Conservation (phyloP, 2,329 filamentous ascomycete genomes). For the Diaporthe capsici region DNA sequence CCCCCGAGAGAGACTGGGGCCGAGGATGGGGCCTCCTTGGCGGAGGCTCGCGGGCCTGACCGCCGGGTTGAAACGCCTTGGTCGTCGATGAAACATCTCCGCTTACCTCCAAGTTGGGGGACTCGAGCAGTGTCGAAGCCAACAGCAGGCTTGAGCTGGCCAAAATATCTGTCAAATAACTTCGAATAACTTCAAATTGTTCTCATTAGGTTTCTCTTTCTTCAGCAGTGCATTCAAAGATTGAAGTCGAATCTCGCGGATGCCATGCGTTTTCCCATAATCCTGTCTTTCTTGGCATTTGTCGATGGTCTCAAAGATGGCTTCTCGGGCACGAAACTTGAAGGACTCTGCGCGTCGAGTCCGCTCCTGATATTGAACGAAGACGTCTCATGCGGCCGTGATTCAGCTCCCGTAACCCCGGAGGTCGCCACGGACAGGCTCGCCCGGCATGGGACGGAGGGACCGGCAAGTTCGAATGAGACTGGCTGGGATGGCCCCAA, state of each 20-base stretch:
- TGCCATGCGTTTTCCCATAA: conserved; percentile 6
- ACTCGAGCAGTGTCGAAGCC: neutral
- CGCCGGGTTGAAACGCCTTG: conserved; percentile 27
- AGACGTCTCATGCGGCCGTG: neutral
- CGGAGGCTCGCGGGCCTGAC: neutral
- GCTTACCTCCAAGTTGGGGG: conserved; percentile 28
- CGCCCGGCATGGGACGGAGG: neutral
- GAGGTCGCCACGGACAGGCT: neutral
- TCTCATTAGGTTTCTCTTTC: neutral
- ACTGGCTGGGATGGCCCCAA: conserved; percentile 34
- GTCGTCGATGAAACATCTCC: conserved; percentile 30
- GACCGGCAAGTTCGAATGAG: conserved; percentile 19
- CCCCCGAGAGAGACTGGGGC: neutral
- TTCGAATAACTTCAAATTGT: neutral
- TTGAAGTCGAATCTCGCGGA: neutral
- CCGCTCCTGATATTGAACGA: conserved; percentile 2
- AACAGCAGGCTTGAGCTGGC: neutral
- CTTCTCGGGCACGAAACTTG: neutral
- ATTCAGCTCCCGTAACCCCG: neutral
- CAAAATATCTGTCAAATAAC: neutral
- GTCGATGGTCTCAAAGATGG: conserved; percentile 11
- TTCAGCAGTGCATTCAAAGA: neutral
- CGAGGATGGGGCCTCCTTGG: conserved; percentile 10
- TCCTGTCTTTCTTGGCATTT: conserved; percentile 2
- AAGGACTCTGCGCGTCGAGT: neutral